Evolutionary conservation across 768 basidiomycete species (phyloP), one percentile per base, ranked within the genome.

Genomic region (Porpolomopsis calyptriformis): DNA sequence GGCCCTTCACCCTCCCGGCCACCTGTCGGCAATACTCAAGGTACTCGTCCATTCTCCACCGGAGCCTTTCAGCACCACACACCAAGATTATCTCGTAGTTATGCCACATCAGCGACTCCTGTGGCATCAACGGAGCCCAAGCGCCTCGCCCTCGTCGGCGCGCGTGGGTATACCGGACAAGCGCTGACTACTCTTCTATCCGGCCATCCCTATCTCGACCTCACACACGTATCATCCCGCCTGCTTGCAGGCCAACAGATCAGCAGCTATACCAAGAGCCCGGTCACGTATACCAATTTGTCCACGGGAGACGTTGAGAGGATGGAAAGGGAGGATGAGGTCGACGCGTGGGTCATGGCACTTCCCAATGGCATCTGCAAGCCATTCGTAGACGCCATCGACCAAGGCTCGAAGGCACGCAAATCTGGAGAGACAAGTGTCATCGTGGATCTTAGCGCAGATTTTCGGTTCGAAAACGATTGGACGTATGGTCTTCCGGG

Each of bases 401-500:
- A 96, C 57, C 73, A 77, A 29, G 89, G 82, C 4, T 70, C 82
- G 11, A 65, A 68, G 50, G 74, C 71, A 55, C 77, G 79, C 51
- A 65, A 63, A 14, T 66, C 66, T 42, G 66, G 71, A 24, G 66
- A 70, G 49, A 69, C 73, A 35, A 87, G 91, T 53, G 88, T 94
- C 16, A 68, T 98, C 29, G 82, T 98, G 29, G 96, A 99, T 60
- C 66, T 99, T 49, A 77, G 90, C 57, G 96, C 94, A 19, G 96
- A 99, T 64, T 91, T 89, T 64, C 72, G 96, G 53, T 98, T 98
- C 62, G 92, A 98, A 71, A 69, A 80, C 36, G 85, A 76, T 41
- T 99, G 96, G 96, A 86, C 86, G 52, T 99, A 99, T 61, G 96
- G 96, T 55, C 80, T 99, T 65, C 96, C 96, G 64, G 94, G 94